These are phyloP conservation scores for Coniochaeta sp. DNA, from an alignment of 2,329 filamentous ascomycete species.

Conservation along the genomic window DNA sequence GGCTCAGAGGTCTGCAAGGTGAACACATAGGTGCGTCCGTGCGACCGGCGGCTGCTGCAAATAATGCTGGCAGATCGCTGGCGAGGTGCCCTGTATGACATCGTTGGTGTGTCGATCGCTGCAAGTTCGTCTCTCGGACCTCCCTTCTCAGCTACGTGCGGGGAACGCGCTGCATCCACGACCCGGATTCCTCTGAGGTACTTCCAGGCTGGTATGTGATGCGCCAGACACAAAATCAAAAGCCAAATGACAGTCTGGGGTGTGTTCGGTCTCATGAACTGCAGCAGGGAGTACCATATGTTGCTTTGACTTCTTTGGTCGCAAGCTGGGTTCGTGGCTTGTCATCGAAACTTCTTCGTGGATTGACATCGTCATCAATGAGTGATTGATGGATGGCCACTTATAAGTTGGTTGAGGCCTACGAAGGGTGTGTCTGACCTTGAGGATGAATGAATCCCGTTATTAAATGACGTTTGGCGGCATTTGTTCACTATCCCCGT, in stretches of 20 bases:
- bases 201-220: neutral
- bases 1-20: neutral
- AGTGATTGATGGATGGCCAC: neutral
- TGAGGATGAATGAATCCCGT: neutral
- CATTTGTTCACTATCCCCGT: neutral
- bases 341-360: no score
- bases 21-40: constrained; percentile 1
- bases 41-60: neutral
- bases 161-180: neutral
- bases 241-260: no score
- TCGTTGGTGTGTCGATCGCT: constrained; percentile 1
- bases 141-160: neutral
- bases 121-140: constrained; percentile 2
- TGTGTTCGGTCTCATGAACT: neutral
- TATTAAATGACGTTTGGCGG: neutral
- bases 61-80: neutral
- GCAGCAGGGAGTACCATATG: neutral
- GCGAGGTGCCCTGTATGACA: neutral
- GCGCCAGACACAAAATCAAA: neutral
- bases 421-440: neutral
- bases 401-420: neutral
- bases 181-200: neutral
- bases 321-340: no score
- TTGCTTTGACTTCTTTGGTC: no score
- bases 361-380: neutral